Base-by-base conservation (phyloP, 2,329 filamentous ascomycete species). In the Colletotrichum australisinense region DNA sequence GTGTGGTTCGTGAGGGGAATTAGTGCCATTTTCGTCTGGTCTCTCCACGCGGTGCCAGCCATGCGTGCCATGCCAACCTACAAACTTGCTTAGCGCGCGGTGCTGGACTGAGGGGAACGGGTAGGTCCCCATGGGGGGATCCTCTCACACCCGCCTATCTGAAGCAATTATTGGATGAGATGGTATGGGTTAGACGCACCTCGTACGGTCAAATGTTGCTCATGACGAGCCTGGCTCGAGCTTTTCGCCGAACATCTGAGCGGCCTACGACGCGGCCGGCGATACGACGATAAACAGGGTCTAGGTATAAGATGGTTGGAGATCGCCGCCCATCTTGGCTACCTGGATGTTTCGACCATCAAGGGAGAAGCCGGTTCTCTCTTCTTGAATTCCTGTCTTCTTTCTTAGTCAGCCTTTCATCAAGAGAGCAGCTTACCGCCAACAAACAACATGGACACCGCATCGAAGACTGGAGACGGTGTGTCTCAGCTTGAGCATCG, bases 401-500 rank as follows among this genome's bases (percentile, higher is more conserved):
- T 3, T 46, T 42, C 38, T 58, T n/a, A 32, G 9, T n/a, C 53
- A 6, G 22, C 19, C 56, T 2, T 14, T n/a, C 9, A 53, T 5
- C n/a, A 14, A 24, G 32, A 24, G 19, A 53, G 56, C 26, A 19
- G 12, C 38, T 22, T 63, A n/a, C n/a, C 30, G 26, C 12, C 24
- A 28, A 11, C 19, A 24, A 19, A 32, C 42, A 28, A 32, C 46
- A 74, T 74, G 73, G 38, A 65, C n/a, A 32, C 62, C 28, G 66
- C 55, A 16, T 46, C 32, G 0, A 74, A 74, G 62, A 24, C 62
- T 3, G 73, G 52, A 32, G 65, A 64, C 38, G n/a, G 53, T 12
- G 24, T 57, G 46, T 66, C 69, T 26, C 73, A 74, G 49, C 65
- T 66, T n/a, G 69, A 74, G 49, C 60, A 63, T 19, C 62, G 57